These are phyloP conservation scores for Aspergillus fructus DNA, from an alignment of 2,329 filamentous ascomycete species.

Conservation along the genomic window DNA sequence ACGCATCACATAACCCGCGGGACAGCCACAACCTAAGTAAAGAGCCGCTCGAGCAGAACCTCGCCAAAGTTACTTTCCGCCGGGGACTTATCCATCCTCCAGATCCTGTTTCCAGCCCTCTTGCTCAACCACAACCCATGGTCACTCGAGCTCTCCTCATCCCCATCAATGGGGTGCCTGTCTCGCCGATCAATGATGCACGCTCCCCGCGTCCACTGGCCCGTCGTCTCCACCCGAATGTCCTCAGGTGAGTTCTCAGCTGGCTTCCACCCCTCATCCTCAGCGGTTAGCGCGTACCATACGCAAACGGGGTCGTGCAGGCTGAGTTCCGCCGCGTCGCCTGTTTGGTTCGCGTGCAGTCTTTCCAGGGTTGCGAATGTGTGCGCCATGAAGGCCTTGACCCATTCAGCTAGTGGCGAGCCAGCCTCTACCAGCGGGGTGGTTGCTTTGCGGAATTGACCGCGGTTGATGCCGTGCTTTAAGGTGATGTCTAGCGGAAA, in stretches of 20 bases:
- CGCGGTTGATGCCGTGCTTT: constrained; percentile 63
- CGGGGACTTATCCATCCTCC: constrained; percentile 68
- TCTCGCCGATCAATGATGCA: constrained; percentile 76
- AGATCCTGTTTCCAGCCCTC: constrained; percentile 74
- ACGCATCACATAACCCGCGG: not conserved
- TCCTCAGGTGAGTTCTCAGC: constrained; percentile 66
- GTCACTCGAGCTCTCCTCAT: constrained; percentile 66
- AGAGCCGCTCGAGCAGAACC: constrained; percentile 65
- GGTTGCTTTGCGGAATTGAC: constrained; percentile 59
- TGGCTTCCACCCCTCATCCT: constrained; percentile 39
- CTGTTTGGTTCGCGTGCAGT: constrained; percentile 55
- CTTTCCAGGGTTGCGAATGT: constrained; percentile 68
- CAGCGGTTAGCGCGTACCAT: constrained; percentile 69
- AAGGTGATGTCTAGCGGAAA: constrained; percentile 78
- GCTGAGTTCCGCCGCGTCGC: constrained; percentile 57
- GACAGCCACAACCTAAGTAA: constrained; percentile 30
- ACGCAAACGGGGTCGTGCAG: constrained; percentile 77
- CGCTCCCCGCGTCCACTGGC: constrained; percentile 94
- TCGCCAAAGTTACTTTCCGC: constrained; percentile 67
- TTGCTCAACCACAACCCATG: constrained; percentile 72
- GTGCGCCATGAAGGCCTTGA: constrained; percentile 67
- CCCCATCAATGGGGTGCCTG: constrained; percentile 44
- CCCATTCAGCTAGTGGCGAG: constrained; percentile 74
- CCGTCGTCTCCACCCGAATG: constrained; percentile 81
- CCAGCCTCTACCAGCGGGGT: constrained; percentile 57